Conservation (phyloP, 257 asterid species). For the Salvia splendens region DNA sequence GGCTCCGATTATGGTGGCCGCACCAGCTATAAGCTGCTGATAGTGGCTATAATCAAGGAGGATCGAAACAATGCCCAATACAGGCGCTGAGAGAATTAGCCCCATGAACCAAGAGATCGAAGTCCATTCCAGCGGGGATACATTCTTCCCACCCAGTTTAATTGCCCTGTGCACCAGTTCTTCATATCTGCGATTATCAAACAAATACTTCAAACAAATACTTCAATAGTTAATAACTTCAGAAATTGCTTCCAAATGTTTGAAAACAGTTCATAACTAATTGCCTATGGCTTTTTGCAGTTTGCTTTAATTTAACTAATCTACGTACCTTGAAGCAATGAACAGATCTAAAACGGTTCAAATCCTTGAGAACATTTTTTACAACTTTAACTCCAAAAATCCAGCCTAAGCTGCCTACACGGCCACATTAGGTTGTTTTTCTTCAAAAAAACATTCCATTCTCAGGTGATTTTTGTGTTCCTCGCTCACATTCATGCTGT, state of each 20-base stretch:
- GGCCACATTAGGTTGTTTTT: not conserved
- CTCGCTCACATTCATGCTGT: not conserved
- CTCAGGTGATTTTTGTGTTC: not conserved
- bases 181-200: constrained; percentile 52
- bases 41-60: constrained; percentile 66
- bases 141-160: constrained; percentile 40
- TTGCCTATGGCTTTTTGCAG: not conserved
- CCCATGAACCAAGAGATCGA: constrained; percentile 80
- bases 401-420: not conserved
- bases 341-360: not conserved
- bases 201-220: not conserved
- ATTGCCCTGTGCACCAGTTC: constrained; percentile 53
- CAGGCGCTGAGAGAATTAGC: constrained; percentile 67
- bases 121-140: constrained; percentile 79
- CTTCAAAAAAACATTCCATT: not conserved
- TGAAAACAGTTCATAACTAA: not conserved
- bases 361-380: not conserved
- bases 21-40: constrained; percentile 70
- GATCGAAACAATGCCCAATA: constrained; percentile 56
- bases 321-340: not conserved
- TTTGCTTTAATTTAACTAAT: not conserved
- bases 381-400: not conserved
- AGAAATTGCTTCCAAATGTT: too few relatives aligned
- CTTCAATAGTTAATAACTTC: too few relatives aligned
- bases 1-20: constrained; percentile 75